Evolutionary conservation across 257 asterid genomes (phyloP), one percentile per base, ranked within the genome.

Genomic region (Eucommia ulmoides): DNA sequence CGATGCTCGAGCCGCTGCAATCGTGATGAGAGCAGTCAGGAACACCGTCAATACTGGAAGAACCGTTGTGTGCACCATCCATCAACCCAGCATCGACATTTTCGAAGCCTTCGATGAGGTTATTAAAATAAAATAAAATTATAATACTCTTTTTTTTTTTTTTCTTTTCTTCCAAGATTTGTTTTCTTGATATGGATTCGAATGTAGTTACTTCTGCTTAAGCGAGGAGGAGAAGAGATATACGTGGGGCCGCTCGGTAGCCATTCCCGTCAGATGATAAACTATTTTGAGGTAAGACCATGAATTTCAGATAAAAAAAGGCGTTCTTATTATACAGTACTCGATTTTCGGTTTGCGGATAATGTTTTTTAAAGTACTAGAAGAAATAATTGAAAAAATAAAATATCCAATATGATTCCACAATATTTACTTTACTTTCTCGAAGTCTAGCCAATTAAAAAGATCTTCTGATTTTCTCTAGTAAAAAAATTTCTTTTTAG

Each of bases 51-150:
- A 83, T 67, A 83, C 94, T 1, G 94, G 94, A 64, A 57, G 94
- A 61, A 83, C 94, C 0, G 92, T 80, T 2, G 94, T 83, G 6
- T 83, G 94, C 77, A 83, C 94, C 45, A 83, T 83, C 54, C 94
- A 83, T 55, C 94, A 83, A 49, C 94, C 92, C 22, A 80, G 94
- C 60, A 83, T 83, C 7, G 94, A 83, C 66, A 77, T 83, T 19
- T 83, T 83, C 38, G 94, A 83, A 51, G 92, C 94, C 29, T 83
- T 83, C 23, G 94, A 80, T 45, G 94, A 83, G 94, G 94, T 76
- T 55, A 19, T 0, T 2, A 42, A 16, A 15, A 6, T 18, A 16
- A 21, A 42, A 16, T 3, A 10, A 2, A 38, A 17, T 42, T 42
- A 4, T 15, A 35, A 10, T 35, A 15, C 2, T 35, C 16, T 35